phyloP scores from a whole-genome alignment of 1,284 basidiomycete genomes.

The Leccinum holopus region DNA sequence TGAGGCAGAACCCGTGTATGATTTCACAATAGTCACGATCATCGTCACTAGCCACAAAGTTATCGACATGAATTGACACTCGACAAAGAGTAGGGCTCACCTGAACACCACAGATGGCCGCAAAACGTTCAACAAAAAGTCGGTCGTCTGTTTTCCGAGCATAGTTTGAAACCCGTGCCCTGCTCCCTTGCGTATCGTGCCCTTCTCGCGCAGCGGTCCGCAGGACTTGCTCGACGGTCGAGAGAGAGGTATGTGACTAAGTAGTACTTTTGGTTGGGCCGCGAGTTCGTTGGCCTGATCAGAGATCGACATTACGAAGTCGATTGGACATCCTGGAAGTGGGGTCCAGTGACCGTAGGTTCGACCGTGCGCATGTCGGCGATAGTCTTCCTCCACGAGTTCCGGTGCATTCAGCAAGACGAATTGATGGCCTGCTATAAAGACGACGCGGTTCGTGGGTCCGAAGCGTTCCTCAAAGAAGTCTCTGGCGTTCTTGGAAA shows the following conservation, averaged over 20 bases:
- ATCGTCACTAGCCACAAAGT: no score
- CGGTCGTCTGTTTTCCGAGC: constrained; percentile 43
- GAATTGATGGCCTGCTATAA: constrained; percentile 69
- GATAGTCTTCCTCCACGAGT: constrained; percentile 78
- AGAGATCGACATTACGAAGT: constrained; percentile 62
- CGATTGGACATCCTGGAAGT: constrained; percentile 57
- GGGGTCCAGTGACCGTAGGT: constrained; percentile 59
- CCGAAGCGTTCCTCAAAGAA: constrained; percentile 73
- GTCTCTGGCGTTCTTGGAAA: constrained; percentile 58
- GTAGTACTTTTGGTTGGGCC: constrained; percentile 53
- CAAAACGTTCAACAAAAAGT: constrained; percentile 40
- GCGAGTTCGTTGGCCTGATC: constrained; percentile 23
- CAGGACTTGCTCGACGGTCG: constrained; percentile 72
- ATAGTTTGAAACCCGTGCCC: constrained; percentile 83
- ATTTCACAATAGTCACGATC: no score
- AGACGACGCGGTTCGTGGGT: constrained; percentile 50
- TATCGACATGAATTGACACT: no score
- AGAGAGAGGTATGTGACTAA: constrained; percentile 82
- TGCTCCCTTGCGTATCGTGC: constrained; percentile 71
- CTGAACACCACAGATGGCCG: constrained; percentile 71
- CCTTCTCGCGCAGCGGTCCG: constrained; percentile 72
- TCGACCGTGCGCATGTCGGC: constrained; percentile 48
- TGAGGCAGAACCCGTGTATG: no score
- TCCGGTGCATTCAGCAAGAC: constrained; percentile 75
- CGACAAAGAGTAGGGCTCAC: constrained; percentile 38